Conservation (phyloP, 352 stramenopile genomes). For the Pythium dissotocum region DNA sequence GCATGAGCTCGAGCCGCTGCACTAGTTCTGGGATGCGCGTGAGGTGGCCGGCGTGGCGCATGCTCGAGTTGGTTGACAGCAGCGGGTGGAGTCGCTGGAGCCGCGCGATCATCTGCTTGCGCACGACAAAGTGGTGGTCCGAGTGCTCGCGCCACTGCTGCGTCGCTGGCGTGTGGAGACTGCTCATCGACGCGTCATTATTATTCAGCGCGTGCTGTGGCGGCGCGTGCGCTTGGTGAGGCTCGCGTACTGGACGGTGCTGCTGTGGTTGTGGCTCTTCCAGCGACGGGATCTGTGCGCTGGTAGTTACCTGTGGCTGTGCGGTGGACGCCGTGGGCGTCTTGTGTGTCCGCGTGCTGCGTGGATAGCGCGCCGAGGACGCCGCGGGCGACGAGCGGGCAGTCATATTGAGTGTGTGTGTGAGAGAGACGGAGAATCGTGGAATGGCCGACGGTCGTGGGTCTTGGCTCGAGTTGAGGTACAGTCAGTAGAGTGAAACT, state of each 20-base stretch:
- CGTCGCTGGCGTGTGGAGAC: not conserved
- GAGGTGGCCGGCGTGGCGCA: constrained; percentile 25
- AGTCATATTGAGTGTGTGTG: not conserved
- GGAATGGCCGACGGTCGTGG: not conserved
- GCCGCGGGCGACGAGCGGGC: not conserved
- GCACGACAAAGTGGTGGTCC: constrained; percentile 41
- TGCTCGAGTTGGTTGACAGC: constrained; percentile 23
- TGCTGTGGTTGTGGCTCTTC: not conserved
- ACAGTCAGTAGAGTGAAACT: not conserved
- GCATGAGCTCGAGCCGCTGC: constrained; percentile 75
- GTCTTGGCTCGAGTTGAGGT: too few species aligned
- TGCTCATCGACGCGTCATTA: not conserved
- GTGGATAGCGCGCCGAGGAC: not conserved
- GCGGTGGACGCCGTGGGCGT: not conserved
- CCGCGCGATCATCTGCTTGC: constrained; percentile 50
- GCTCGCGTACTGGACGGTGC: not conserved
- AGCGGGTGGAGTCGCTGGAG: constrained; percentile 40
- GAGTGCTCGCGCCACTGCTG: constrained; percentile 16
- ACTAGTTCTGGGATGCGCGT: constrained; percentile 49
- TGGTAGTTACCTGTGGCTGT: not conserved
- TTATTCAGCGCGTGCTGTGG: not conserved
- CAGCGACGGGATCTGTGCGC: not conserved
- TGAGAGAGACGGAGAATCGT: not conserved
- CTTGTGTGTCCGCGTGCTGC: not conserved
- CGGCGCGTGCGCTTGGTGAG: not conserved